Percentiles rank a stretch among this genome's conserved stretches.
Conservation (phyloP, 164 flowering plant genomes). For the Chloranthus sessilifolius region DNA sequence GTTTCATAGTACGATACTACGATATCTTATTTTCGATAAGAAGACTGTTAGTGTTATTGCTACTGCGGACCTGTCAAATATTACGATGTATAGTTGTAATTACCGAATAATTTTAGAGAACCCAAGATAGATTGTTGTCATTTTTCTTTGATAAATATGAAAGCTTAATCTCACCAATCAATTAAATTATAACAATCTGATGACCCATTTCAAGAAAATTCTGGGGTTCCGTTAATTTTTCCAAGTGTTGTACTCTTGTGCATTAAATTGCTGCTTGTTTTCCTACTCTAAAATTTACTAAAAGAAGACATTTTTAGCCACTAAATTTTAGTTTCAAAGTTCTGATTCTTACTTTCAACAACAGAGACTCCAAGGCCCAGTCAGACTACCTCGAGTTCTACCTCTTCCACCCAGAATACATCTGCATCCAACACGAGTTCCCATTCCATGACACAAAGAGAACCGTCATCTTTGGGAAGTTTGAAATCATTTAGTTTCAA, state of each 20-base stretch:
- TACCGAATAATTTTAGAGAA: no score
- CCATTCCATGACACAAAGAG: slow-evolving; percentile 16
- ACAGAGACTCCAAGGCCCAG: slow-evolving; percentile 20
- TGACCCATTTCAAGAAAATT: background rate
- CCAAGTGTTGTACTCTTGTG: background rate
- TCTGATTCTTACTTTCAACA: background rate
- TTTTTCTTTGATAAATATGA: no score
- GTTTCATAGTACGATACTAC: no score
- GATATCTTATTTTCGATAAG: no score
- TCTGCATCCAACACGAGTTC: slow-evolving; percentile 6
- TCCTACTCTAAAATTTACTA: background rate
- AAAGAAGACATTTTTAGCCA: no score
- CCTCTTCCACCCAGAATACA: slow-evolving; percentile 12
- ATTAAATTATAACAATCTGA: background rate
- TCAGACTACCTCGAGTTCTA: slow-evolving; percentile 12
- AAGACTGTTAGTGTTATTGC: no score
- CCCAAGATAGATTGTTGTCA: no score
- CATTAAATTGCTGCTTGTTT: background rate
- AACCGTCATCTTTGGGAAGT: slow-evolving; percentile 19
- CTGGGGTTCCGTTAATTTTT: background rate
- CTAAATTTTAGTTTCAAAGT: background rate
- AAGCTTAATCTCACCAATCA: no score
- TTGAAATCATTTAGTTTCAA: slow-evolving; percentile 56
- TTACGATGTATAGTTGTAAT: no score
- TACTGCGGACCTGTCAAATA: no score